Base-by-base conservation (phyloP, 2,329 filamentous ascomycete species). In the Aspergillus tamarii region DNA sequence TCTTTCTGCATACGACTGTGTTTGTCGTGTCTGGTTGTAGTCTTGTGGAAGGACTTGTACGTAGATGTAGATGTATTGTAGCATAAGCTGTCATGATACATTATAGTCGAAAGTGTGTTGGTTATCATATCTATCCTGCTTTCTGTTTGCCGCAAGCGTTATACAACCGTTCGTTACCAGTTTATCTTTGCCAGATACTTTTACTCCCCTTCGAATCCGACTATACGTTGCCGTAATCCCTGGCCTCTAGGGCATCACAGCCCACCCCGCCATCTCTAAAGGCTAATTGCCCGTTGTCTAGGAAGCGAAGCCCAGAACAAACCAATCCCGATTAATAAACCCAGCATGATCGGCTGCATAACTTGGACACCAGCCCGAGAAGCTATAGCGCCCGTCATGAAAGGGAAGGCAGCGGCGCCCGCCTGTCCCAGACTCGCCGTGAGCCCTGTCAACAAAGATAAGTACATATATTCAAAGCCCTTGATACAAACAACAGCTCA, bases 271-370 rank as follows among this genome's bases (percentile, higher is more conserved):
- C 11, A 10, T 48, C 45, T 16, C 23, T 50, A 50, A 30, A 50
- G 26, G 6, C 46, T 50, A 30, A 30, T 16, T 30, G 28, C 26
- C 19, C 57, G 48, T n/a, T 62, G 61, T 45, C 57, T 67, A 26
- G 70, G 70, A 55, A 70, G 57, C 5, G 69, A 50, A 19, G 65
- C 63, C 70, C 69, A 72, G 43, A 72, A 69, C 10, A 70, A 32
- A 7, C 57, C 61, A 52, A 72, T 65, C 34, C 69, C 69, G n/a
- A 67, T 41, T 8, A 72, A 43, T 46, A 72, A 63, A 2, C 61
- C 66, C 23, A 72, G 46, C 67, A 72, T 70, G 21, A 72, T 72
- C 10, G 70, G 70, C 41, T 70, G 70, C 60, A 72, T 43, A 8
- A 70, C 69, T 45, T 69, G 64, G n/a, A 72, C 69, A 0, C 70